Conservation (phyloP, 2,329 filamentous ascomycete genomes). For the Drechslerella dactyloides region DNA sequence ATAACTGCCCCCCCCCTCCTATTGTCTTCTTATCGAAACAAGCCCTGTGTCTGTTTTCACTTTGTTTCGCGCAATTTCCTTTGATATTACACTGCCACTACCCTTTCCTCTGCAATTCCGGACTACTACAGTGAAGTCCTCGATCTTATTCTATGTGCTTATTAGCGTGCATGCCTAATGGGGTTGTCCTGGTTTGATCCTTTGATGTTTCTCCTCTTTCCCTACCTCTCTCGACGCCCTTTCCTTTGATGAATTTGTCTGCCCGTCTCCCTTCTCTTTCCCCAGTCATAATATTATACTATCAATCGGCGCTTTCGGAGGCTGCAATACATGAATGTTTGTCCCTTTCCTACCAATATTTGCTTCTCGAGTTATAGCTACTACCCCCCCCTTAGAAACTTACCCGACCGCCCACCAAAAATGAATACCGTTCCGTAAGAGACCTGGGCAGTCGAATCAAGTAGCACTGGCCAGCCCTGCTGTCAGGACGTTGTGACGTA, state of each 20-base stretch:
- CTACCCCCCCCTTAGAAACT: neutral
- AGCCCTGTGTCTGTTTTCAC: neutral
- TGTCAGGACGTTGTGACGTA: neutral
- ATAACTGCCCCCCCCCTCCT: neutral
- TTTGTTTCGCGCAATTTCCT: neutral
- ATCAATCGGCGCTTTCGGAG: conserved; percentile 31
- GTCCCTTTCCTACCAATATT: neutral
- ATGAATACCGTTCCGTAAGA: too few relatives aligned
- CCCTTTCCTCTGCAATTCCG: neutral
- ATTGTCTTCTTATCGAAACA: neutral
- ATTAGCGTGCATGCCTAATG: conserved; percentile 49
- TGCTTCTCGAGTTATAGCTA: neutral
- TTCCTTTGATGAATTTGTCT: conserved; percentile 3
- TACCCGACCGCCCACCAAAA: neutral
- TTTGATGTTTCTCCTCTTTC: conserved; percentile 15
- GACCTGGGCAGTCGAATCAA: too few relatives aligned
- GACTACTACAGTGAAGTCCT: conserved; percentile 6
- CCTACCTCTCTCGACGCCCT: conserved; percentile 1
- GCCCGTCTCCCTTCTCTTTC: neutral
- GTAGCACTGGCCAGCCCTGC: too few relatives aligned
- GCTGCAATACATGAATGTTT: conserved; percentile 4
- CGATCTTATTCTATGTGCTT: conserved; percentile 29
- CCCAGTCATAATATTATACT: neutral
- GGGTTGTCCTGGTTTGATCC: conserved; percentile 12
- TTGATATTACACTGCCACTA: neutral